Percentiles rank a stretch among this genome's conserved stretches.
Conservation (phyloP, 768 basidiomycete species). For the Cystofilobasidium capitatum region DNA sequence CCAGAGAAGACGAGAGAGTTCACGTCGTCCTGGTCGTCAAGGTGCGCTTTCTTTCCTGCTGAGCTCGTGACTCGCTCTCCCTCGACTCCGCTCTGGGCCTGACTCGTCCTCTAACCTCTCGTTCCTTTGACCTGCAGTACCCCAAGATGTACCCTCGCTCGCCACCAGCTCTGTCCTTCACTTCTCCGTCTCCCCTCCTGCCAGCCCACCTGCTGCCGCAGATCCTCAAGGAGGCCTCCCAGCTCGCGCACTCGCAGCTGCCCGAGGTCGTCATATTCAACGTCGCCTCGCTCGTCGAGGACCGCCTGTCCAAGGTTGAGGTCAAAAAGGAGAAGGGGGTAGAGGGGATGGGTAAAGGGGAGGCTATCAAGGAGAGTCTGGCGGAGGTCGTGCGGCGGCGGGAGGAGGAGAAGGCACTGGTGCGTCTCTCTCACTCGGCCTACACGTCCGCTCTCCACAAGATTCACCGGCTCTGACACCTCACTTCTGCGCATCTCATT, state of each 20-base stretch:
- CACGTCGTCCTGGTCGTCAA: conserved; percentile 22
- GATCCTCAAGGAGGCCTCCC: conserved; percentile 8
- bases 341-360: not conserved
- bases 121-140: not conserved
- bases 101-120: not conserved
- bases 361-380: conserved; percentile 4
- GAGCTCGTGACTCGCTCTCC: not conserved
- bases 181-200: not conserved
- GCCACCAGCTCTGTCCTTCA: conserved; percentile 17
- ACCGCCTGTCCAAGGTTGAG: conserved; percentile 6
- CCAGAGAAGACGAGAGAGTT: conserved; percentile 1
- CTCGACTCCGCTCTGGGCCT: not conserved
- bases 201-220: conserved; percentile 8
- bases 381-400: conserved; percentile 12
- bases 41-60: not conserved
- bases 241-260: conserved; percentile 2
- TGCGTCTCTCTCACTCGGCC: not conserved
- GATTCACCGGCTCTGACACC: not conserved
- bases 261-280: conserved; percentile 21
- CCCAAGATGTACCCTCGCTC: conserved; percentile 21
- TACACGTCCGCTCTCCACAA: too few species aligned
- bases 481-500: not conserved
- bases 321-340: not conserved
- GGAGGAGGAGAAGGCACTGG: conserved; percentile 17
- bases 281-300: conserved; percentile 13